Conservation (phyloP, 768 basidiomycete genomes). For the Hygrophorus pudorinus region DNA sequence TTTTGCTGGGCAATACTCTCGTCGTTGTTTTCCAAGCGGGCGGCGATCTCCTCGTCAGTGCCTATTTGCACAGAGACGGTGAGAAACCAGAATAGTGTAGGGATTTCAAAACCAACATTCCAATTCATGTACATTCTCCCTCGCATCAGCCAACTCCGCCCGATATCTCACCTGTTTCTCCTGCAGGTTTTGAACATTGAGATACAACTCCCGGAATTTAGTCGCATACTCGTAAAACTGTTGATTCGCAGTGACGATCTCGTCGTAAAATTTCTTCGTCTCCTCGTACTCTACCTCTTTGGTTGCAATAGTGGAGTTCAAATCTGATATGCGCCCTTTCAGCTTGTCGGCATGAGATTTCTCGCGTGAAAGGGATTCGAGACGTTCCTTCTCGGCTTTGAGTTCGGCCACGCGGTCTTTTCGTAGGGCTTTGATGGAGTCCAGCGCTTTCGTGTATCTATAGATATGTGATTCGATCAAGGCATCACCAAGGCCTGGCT, state of each 20-base stretch:
- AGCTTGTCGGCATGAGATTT: constrained; percentile 85
- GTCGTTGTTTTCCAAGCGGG: constrained; percentile 48
- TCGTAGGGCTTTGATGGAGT: constrained; percentile 80
- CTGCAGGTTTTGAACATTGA: constrained; percentile 54
- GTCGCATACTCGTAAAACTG: constrained; percentile 77
- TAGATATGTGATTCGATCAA: background rate
- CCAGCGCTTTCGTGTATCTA: constrained; percentile 95
- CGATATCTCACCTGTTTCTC: constrained; percentile 53
- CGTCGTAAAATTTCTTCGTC: constrained; percentile 54
- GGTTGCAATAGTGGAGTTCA: constrained; percentile 48
- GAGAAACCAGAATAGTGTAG: background rate
- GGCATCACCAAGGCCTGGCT: constrained; percentile 1
- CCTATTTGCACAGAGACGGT: constrained; percentile 30
- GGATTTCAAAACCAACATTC: constrained; percentile 34
- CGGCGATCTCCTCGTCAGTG: constrained; percentile 60
- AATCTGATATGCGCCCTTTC: constrained; percentile 49
- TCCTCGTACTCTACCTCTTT: constrained; percentile 73
- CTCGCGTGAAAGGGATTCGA: constrained; percentile 68
- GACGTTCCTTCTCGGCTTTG: constrained; percentile 85
- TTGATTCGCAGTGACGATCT: constrained; percentile 55
- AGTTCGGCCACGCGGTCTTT: constrained; percentile 88
- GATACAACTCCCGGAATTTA: constrained; percentile 79
- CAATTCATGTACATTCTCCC: constrained; percentile 56
- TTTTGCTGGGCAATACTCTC: constrained; percentile 43
- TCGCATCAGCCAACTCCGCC: constrained; percentile 50